These are phyloP conservation scores for Triticum dicoccoides DNA, from an alignment of 176 grass and related monocot species.

Conservation along the genomic window DNA sequence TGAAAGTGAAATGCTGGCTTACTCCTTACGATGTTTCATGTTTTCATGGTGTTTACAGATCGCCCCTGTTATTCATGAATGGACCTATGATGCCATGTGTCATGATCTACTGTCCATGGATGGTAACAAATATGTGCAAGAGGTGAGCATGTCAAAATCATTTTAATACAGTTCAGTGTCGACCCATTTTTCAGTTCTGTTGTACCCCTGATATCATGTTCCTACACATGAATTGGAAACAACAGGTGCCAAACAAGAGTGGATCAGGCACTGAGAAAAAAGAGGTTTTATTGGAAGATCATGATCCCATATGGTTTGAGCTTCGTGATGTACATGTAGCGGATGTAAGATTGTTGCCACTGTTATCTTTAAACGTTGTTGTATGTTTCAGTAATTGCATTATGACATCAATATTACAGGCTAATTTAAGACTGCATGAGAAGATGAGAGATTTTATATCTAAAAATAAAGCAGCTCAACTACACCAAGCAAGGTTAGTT, in stretches of 20 bases:
- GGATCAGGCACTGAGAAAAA: conserved; percentile 66
- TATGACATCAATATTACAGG: conserved; percentile 42
- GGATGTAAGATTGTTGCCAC: conserved; percentile 50
- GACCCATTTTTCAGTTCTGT: neutral
- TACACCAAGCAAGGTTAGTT: conserved; percentile 66
- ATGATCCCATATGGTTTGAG: conserved; percentile 96
- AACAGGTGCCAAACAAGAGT: conserved; percentile 64
- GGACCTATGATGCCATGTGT: conserved; percentile 99
- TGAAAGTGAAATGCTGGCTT: neutral
- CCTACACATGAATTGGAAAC: conserved; percentile 13
- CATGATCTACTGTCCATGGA: conserved; percentile 92
- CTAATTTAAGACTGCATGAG: conserved; percentile 71
- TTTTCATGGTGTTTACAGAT: conserved; percentile 54
- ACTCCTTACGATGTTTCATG: neutral
- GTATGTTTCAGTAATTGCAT: neutral
- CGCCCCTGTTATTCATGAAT: conserved; percentile 96
- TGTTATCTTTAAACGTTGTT: conserved; percentile 5
- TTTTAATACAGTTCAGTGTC: neutral
- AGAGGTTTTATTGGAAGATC: conserved; percentile 86
- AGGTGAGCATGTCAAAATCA: conserved; percentile 44
- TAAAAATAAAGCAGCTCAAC: conserved; percentile 91
- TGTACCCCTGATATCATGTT: neutral
- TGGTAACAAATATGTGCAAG: conserved; percentile 91
- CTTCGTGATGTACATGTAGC: conserved; percentile 81
- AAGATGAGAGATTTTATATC: conserved; percentile 87